Percentiles rank a stretch among this genome's conserved stretches.
phyloP scores from a whole-genome alignment of 2,329 filamentous ascomycete species.

The Botrytis byssoidea region DNA sequence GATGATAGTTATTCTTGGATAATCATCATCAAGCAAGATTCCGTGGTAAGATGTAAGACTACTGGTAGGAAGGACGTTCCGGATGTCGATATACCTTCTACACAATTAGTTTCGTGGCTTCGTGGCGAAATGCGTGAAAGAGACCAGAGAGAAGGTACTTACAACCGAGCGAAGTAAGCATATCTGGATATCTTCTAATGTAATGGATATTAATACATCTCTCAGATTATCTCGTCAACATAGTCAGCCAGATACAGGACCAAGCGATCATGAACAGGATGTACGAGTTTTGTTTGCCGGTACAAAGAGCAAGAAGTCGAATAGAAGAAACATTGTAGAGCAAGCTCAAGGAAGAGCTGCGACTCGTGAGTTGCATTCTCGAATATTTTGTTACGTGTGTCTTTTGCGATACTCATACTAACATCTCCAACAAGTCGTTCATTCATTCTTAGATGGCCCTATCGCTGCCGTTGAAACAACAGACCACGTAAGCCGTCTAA shows the following conservation, averaged over 20 bases:
- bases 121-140: conserved; percentile 78
- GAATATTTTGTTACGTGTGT: background rate
- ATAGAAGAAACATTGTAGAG: conserved; percentile 81
- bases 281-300: conserved; percentile 82
- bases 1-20: conserved; percentile 83
- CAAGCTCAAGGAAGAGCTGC: conserved; percentile 62
- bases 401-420: background rate
- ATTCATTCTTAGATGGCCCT: conserved; percentile 71
- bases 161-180: conserved; percentile 41
- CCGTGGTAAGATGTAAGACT: conserved; percentile 74
- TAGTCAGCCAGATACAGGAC: conserved; percentile 31
- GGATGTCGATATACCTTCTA: conserved; percentile 72
- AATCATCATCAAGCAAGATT: conserved; percentile 79
- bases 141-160: conserved; percentile 58
- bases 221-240: conserved; percentile 35
- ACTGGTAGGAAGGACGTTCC: conserved; percentile 71
- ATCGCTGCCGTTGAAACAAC: conserved; percentile 86
- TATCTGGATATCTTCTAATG: background rate
- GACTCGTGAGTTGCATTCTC: conserved; percentile 41
- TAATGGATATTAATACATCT: background rate
- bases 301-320: conserved; percentile 87
- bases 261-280: conserved; percentile 58
- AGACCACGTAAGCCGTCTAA: conserved; percentile 59
- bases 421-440: conserved; percentile 49
- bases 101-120: conserved; percentile 76